phyloP scores from a whole-genome alignment of 2,329 filamentous ascomycete species.

The Nannizziopsis arthrosporioides region DNA sequence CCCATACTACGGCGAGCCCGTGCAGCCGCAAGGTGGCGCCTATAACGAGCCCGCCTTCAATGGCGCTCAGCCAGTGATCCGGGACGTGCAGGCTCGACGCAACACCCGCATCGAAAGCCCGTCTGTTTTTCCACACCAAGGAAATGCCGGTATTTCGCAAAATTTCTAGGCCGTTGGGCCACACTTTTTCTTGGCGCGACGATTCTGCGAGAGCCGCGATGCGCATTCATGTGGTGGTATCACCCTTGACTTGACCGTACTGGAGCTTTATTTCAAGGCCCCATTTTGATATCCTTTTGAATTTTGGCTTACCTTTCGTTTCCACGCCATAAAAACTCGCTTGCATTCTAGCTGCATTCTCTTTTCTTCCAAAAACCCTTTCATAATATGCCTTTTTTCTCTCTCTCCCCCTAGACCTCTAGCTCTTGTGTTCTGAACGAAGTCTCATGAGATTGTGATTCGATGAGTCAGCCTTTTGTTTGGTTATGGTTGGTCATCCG shows the following conservation, averaged over 20 bases:
- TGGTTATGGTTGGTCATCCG: not conserved
- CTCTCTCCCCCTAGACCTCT: slow-evolving; percentile 4
- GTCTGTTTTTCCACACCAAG: slow-evolving; percentile 59
- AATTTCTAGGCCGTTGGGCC: slow-evolving; percentile 60
- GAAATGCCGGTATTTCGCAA: slow-evolving; percentile 84
- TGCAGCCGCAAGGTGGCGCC: slow-evolving; percentile 35
- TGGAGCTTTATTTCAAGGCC: no score
- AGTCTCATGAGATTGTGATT: not conserved
- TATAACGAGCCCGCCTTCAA: slow-evolving; percentile 37
- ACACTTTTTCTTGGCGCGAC: not conserved
- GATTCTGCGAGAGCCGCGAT: no score
- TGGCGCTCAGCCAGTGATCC: slow-evolving; percentile 63
- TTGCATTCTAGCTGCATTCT: not conserved
- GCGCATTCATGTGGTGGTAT: no score
- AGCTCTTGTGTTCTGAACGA: no score
- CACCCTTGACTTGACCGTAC: no score
- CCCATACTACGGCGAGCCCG: slow-evolving; percentile 42
- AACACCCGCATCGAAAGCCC: slow-evolving; percentile 93
- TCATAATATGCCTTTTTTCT: slow-evolving; percentile 9
- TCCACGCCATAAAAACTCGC: not conserved
- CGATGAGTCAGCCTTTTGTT: slow-evolving; percentile 1
- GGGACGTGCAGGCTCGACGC: slow-evolving; percentile 80
- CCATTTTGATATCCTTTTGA: no score
- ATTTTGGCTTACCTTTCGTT: not conserved
- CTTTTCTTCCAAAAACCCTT: not conserved